A percentile compares a stretch with the other conserved stretches of the same genome.
Evolutionary conservation across 2,329 filamentous ascomycete genomes (phyloP).

Genomic region (Lasiodiplodia theobromae): DNA sequence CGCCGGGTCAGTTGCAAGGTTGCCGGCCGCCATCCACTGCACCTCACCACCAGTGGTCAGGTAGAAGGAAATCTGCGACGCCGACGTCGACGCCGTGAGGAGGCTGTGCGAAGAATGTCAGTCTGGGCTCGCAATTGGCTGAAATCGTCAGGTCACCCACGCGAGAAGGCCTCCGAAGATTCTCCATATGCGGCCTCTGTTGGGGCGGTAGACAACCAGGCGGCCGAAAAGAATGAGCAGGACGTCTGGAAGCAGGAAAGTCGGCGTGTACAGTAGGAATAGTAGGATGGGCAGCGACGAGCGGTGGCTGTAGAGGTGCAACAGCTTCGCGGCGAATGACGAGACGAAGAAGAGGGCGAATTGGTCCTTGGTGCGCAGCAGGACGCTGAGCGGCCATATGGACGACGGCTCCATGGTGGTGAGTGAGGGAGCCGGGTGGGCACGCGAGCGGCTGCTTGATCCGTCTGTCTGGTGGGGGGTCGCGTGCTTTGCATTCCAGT

Average conservation of each 20-base stretch:
- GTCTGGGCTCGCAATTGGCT: not conserved
- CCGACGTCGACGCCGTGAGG: slow-evolving; percentile 42
- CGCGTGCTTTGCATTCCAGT: not conserved
- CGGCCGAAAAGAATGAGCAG: slow-evolving; percentile 42
- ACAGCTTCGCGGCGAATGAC: slow-evolving; percentile 42
- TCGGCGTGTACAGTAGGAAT: slow-evolving; percentile 48
- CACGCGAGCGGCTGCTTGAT: slow-evolving; percentile 9
- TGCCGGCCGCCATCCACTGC: slow-evolving; percentile 47
- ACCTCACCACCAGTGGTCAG: slow-evolving; percentile 51
- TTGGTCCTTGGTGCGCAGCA: slow-evolving; percentile 28
- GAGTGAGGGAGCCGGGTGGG: not conserved
- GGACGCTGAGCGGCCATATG: slow-evolving; percentile 23
- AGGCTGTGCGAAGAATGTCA: slow-evolving; percentile 34
- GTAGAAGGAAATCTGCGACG: slow-evolving; percentile 49
- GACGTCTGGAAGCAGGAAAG: slow-evolving; percentile 46
- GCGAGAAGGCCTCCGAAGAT: slow-evolving; percentile 38
- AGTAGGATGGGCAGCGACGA: slow-evolving; percentile 43
- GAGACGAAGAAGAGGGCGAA: slow-evolving; percentile 45
- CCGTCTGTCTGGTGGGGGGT: not conserved
- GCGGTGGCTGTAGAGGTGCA: slow-evolving; percentile 46
- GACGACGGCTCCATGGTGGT: slow-evolving; percentile 5
- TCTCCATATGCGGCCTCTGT: slow-evolving; percentile 30
- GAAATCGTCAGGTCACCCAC: slow-evolving; percentile 34
- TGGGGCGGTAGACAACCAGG: slow-evolving; percentile 39
- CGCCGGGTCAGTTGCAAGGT: slow-evolving; percentile 46